Evolutionary conservation across 176 grass and related monocot species (phyloP).

Genomic region (Pontederia crassipes): DNA sequence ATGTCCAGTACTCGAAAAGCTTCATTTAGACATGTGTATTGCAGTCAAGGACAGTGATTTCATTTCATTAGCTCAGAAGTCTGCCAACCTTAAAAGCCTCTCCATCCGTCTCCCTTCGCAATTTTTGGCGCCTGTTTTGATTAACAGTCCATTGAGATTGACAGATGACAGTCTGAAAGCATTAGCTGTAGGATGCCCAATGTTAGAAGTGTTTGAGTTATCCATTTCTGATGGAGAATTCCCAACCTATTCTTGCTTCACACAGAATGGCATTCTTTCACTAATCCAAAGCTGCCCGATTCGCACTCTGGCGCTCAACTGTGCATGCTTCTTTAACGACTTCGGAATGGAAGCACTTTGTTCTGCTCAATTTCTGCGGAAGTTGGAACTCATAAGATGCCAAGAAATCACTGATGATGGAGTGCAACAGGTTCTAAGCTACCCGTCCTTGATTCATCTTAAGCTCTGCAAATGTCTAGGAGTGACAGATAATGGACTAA

Average conservation of each 20-base stretch:
- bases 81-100: constrained; percentile 41
- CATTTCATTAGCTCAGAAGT: constrained; percentile 38
- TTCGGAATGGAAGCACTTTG: constrained; percentile 33
- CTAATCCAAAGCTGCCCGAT: constrained; percentile 42
- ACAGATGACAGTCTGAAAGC: constrained; percentile 44
- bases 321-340: constrained; percentile 28
- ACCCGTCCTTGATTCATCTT: constrained; percentile 28
- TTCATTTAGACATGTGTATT: constrained; percentile 48
- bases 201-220: constrained; percentile 53
- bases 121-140: not conserved
- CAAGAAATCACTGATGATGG: constrained; percentile 29
- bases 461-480: constrained; percentile 29
- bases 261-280: constrained; percentile 28
- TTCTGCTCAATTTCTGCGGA: constrained; percentile 29
- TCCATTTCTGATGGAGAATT: constrained; percentile 12
- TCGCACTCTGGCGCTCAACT: constrained; percentile 32
- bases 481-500: constrained; percentile 33
- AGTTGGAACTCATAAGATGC: constrained; percentile 36
- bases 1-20: constrained; percentile 41
- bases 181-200: constrained; percentile 30
- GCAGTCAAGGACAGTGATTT: constrained; percentile 41
- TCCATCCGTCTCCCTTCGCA: constrained; percentile 32
- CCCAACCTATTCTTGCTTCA: constrained; percentile 26
- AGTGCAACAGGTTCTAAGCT: constrained; percentile 8
- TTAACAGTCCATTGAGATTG: constrained; percentile 11